These are phyloP conservation scores for Candida germanica DNA, from an alignment of 805 yeast species.

Conservation along the genomic window DNA sequence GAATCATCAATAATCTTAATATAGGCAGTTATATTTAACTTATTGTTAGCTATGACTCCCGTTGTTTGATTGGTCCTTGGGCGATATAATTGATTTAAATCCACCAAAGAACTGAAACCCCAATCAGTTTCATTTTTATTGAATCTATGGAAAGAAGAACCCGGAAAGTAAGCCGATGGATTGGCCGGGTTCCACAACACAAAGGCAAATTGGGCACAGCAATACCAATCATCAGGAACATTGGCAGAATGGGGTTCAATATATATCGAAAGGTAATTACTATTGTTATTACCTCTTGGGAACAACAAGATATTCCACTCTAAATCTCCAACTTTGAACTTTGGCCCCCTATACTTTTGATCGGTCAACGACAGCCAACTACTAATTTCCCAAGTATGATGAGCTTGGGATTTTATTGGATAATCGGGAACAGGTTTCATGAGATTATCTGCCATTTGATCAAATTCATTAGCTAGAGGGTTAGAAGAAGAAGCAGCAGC, in stretches of 20 bases:
- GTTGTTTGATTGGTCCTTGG: slow-evolving; percentile 14
- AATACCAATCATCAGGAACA: slow-evolving; percentile 56
- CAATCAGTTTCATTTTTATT: slow-evolving; percentile 78
- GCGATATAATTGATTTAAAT: slow-evolving; percentile 31
- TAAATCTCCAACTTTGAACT: slow-evolving; percentile 56
- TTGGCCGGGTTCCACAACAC: slow-evolving; percentile 79
- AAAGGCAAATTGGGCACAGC: slow-evolving; percentile 89
- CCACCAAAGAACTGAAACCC: slow-evolving; percentile 87
- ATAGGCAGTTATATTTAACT: slow-evolving; percentile 69
- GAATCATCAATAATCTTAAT: slow-evolving; percentile 79
- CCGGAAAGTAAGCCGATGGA: slow-evolving; percentile 56
- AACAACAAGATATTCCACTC: slow-evolving; percentile 72
- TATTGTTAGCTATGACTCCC: slow-evolving; percentile 49
- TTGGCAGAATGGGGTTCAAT: slow-evolving; percentile 66
- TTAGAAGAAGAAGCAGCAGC: background rate
- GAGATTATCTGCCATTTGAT: slow-evolving; percentile 24
- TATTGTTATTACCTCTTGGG: slow-evolving; percentile 68
- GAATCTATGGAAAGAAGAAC: slow-evolving; percentile 77
- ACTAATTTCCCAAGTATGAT: slow-evolving; percentile 49
- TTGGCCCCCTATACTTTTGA: slow-evolving; percentile 45
- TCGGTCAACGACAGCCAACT: slow-evolving; percentile 44
- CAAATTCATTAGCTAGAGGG: slow-evolving; percentile 29
- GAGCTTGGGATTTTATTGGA: slow-evolving; percentile 32
- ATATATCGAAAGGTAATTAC: slow-evolving; percentile 61
- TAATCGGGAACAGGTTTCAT: slow-evolving; percentile 40